A percentile compares a stretch with the other conserved stretches of the same genome.
Evolutionary conservation across 78 protist genomes (phyloP).

Genomic region (Corallochytrium limacisporum): DNA sequence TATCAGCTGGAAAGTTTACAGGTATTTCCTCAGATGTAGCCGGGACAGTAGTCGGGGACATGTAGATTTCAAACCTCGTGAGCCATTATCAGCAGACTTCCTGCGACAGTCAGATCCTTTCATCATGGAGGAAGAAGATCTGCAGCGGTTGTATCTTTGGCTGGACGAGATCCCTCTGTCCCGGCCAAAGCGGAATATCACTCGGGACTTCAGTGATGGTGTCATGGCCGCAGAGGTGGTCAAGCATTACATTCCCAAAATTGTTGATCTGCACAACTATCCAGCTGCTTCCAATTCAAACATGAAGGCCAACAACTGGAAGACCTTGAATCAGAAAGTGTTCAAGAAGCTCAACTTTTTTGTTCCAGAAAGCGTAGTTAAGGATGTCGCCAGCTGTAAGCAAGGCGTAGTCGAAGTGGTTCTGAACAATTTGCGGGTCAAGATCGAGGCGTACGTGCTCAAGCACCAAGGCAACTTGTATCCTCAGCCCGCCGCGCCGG

Average conservation of each 20-base stretch:
- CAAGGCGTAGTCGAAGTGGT: background rate
- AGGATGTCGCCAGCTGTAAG: background rate
- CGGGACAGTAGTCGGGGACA: no score
- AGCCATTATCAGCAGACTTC: no score
- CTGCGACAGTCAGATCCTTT: no score
- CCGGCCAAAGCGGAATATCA: slow-evolving; percentile 56
- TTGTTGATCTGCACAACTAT: slow-evolving; percentile 67
- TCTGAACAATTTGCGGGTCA: background rate
- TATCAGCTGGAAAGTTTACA: no score
- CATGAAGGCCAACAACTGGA: slow-evolving; percentile 52
- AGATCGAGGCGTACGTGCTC: background rate
- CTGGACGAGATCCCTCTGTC: slow-evolving; percentile 55
- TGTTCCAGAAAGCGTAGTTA: background rate
- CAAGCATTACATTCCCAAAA: slow-evolving; percentile 20
- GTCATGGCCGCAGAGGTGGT: slow-evolving; percentile 39
- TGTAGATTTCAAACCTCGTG: no score
- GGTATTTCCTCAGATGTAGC: no score
- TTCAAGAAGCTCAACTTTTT: background rate
- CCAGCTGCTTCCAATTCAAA: slow-evolving; percentile 8
- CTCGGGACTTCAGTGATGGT: slow-evolving; percentile 68
- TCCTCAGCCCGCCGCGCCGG: no score
- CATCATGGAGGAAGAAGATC: slow-evolving; percentile 37
- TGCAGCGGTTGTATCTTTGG: slow-evolving; percentile 47
- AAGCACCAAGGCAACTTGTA: background rate
- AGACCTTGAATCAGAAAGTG: slow-evolving; percentile 22